Evolutionary conservation across 1,284 basidiomycete species (phyloP).

Genomic region (Heterobasidion parviporum): DNA sequence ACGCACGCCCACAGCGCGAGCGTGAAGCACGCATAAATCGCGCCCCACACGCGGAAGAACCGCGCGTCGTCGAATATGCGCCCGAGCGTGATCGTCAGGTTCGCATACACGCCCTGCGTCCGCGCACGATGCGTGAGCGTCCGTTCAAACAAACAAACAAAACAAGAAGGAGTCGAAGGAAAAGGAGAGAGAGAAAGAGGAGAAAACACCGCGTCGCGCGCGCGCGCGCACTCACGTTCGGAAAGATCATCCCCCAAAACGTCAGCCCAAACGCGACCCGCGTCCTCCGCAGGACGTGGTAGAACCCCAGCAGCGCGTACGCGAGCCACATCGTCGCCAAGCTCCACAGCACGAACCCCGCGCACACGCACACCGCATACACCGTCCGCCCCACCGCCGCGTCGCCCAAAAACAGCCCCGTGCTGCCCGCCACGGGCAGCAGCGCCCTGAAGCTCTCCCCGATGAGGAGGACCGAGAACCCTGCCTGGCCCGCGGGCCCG

Average conservation of each 20-base stretch:
- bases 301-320: slow-evolving; percentile 27
- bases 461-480: slow-evolving; percentile 32
- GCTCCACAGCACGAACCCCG: slow-evolving; percentile 34
- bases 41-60: slow-evolving; percentile 34
- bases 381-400: slow-evolving; percentile 26
- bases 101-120: slow-evolving; percentile 18
- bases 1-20: slow-evolving; percentile 39
- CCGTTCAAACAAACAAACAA: no score
- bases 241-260: slow-evolving; percentile 45
- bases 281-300: slow-evolving; percentile 16
- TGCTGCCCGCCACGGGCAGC: slow-evolving; percentile 14
- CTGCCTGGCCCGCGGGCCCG: slow-evolving; percentile 37
- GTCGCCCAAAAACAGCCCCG: slow-evolving; percentile 21
- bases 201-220: slow-evolving; percentile 24
- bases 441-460: slow-evolving; percentile 23
- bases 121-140: no score
- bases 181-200: background rate
- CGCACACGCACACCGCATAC: slow-evolving; percentile 30
- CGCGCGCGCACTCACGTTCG: slow-evolving; percentile 24
- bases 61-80: slow-evolving; percentile 10
- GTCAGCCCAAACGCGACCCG: slow-evolving; percentile 30
- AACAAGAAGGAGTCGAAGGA: no score
- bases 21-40: slow-evolving; percentile 28
- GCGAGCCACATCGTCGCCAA: slow-evolving; percentile 38
- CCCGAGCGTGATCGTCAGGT: slow-evolving; percentile 2